Evolutionary conservation across 345 rosid genomes (phyloP).

Genomic region (Brassica cretica): DNA sequence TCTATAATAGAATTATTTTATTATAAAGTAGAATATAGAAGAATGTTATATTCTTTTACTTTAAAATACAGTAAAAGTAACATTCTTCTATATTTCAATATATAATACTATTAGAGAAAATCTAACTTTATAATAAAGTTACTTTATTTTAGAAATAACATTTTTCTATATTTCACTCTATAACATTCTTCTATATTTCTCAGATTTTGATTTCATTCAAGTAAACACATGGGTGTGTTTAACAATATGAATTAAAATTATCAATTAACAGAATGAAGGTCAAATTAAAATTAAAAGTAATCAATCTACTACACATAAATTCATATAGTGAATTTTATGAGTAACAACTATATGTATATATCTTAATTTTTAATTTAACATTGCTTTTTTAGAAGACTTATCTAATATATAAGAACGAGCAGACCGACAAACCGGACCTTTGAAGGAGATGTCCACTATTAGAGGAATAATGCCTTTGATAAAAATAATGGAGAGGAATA

Average conservation of each 20-base stretch:
- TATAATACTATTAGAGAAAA: too few relatives aligned
- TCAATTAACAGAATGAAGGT: background rate
- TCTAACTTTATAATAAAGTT: too few relatives aligned
- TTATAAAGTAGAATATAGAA: too few relatives aligned
- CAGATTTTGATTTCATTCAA: background rate
- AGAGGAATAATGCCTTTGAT: background rate
- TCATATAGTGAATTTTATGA: background rate
- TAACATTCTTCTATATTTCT: background rate
- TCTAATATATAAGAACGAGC: background rate
- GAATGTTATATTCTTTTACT: too few relatives aligned
- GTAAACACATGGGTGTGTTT: background rate
- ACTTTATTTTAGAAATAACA: too few relatives aligned
- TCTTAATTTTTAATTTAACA: background rate
- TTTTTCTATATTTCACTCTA: too few relatives aligned
- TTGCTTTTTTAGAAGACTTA: background rate
- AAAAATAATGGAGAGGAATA: background rate
- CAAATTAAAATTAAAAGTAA: background rate
- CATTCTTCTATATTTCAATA: too few relatives aligned
- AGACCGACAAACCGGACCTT: slow-evolving; percentile 19
- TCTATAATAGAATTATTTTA: too few relatives aligned
- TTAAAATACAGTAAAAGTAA: too few relatives aligned
- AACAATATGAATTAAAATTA: background rate
- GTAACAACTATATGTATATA: background rate
- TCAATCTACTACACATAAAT: background rate
- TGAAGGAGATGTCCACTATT: slow-evolving; percentile 1